Conservation (phyloP, 371 early-diverging fungal genomes). For the Mucor circinelloides region DNA sequence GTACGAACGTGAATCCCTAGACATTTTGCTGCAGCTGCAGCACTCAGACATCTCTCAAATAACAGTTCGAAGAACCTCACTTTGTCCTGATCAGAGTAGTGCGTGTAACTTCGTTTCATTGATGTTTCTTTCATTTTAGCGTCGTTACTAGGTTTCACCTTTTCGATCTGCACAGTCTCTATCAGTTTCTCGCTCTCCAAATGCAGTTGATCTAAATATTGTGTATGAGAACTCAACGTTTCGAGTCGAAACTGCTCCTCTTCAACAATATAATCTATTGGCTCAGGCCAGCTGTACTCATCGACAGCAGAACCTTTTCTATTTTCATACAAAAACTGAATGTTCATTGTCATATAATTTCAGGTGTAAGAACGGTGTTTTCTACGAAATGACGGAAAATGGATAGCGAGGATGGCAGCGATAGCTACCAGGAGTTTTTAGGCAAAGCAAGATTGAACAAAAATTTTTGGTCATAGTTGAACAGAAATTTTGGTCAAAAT, state of each 20-base stretch:
- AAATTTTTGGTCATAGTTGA: no score
- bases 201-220: constrained; percentile 11
- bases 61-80: constrained; percentile 11
- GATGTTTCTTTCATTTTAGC: constrained; percentile 12
- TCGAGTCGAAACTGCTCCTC: constrained; percentile 19
- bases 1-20: constrained; percentile 11
- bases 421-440: no score
- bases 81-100: constrained; percentile 17
- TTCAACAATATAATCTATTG: constrained; percentile 28
- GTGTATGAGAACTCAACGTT: constrained; percentile 16
- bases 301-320: constrained; percentile 9
- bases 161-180: constrained; percentile 6
- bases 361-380: no score
- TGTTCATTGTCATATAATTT: constrained; percentile 6
- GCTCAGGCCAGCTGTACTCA: constrained; percentile 21
- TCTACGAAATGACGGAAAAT: no score
- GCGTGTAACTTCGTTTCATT: constrained; percentile 11
- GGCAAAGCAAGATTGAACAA: no score
- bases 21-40: constrained; percentile 13
- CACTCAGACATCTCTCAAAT: constrained; percentile 18
- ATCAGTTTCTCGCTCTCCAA: not conserved
- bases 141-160: constrained; percentile 1
- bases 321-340: constrained; percentile 13
- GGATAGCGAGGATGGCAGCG: no score
- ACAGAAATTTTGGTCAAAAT: no score